Evolutionary conservation across 1,284 basidiomycete species (phyloP), one percentile per base, ranked within the genome.

Genomic region (Trichosporon ovoides): DNA sequence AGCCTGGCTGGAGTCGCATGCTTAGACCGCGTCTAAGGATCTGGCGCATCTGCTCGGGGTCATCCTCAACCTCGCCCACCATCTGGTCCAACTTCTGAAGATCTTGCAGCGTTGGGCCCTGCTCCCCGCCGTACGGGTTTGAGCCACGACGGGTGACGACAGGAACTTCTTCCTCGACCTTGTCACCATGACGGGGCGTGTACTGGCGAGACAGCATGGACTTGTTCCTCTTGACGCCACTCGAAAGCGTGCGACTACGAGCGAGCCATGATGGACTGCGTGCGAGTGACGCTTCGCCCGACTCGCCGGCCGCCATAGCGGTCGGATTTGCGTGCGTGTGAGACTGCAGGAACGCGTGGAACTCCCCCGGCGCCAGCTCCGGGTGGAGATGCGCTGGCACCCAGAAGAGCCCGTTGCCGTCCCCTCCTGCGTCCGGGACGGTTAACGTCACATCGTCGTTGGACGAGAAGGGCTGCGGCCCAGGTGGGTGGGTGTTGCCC

Each of bases 361-460:
- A 98, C 77, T 98, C 92, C 53, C 87, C 86, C 11, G 96, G 96
- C 1, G 94, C 95, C 71, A 98, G 89, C 80, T 98, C 95, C 19
- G 95, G 96, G 73, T 98, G 95, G 20, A 97, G 81, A 57, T 88
- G 85, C 14, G 95, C 95, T 38, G 95, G 95, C 16, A 98, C 91
- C 95, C 95, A 98, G 81, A 97, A 98, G 60, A 97, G 84, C 12
- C 68, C 68, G 13, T 71, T 68, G 19, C 67, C 68, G 22, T 73
- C 66, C 37, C 71, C 71, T 48, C 43, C 43, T 22, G 43, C 43
- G 11, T 72, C 67, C 28, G 69, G 67, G 3, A 72, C 65, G 12
- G 69, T 64, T 53, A 77, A 65, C 9, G 73, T 73, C 38, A 73
- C 66, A 60, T 74, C 72, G 64, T 75, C 71, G 64, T 73, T 69